Conservation (phyloP, 164 flowering plant species). For the Akebia trifoliata region DNA sequence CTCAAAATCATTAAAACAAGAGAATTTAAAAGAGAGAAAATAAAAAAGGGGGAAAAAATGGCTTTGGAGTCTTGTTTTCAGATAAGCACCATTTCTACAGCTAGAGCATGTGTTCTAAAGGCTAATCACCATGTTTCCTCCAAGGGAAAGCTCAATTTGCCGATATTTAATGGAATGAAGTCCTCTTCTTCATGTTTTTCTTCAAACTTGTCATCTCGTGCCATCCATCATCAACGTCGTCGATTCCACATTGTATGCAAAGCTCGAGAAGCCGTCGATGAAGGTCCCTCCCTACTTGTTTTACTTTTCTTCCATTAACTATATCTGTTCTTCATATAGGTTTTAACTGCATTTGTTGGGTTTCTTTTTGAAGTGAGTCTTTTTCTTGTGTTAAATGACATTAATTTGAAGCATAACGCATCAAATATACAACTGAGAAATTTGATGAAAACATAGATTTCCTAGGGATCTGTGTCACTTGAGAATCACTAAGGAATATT, state of each 20-base stretch:
- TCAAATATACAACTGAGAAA: too few relatives aligned
- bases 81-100: slow-evolving; percentile 33
- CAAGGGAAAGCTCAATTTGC: slow-evolving; percentile 29
- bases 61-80: slow-evolving; percentile 39
- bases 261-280: slow-evolving; percentile 41
- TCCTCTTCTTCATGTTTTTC: slow-evolving; percentile 8
- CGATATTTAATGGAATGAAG: slow-evolving; percentile 28
- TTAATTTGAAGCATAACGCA: too few relatives aligned
- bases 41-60: slow-evolving; percentile 21
- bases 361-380: too few relatives aligned
- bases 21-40: background rate
- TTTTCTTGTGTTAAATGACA: too few relatives aligned
- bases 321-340: background rate
- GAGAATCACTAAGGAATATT: too few relatives aligned
- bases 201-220: slow-evolving; percentile 19
- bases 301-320: background rate
- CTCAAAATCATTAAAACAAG: background rate
- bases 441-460: too few relatives aligned
- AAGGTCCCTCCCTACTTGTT: slow-evolving; percentile 20
- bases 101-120: slow-evolving; percentile 25
- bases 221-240: slow-evolving; percentile 10
- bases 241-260: slow-evolving; percentile 40
- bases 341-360: background rate
- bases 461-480: too few relatives aligned
- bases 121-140: slow-evolving; percentile 23